Evolutionary conservation across 768 basidiomycete species (phyloP), one percentile per base, ranked within the genome.

Genomic region (Leccinum barrowsii): DNA sequence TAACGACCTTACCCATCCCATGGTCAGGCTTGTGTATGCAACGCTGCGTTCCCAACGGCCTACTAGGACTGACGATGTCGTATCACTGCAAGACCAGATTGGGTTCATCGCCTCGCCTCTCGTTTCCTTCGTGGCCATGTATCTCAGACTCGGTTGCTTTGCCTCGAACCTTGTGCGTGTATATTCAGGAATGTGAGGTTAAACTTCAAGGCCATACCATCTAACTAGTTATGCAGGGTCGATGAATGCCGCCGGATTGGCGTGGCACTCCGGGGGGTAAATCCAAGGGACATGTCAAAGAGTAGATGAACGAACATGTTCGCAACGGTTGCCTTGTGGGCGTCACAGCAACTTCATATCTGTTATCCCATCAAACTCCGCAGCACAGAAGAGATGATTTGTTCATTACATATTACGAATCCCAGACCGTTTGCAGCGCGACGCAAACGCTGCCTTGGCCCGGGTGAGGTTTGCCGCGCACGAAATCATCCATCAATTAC

Each of bases 1-100:
- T 88, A 49, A 64, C 71, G 1, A 85, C 65, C 80, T 83, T 58
- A 82, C 80, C 61, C 82, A 82, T 63, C 76, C 84, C 2, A 80
- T 82, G 59, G 82, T 80, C 58, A n/a, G 62, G 24, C 35, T 4
- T 17, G 12, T 26, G 19, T 46, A 37, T 11, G 6, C 15, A 26
- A 7, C 17, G 2, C 11, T 47, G 24, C 4, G 26, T 24, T 37
- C 44, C 40, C 2, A 34, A 12, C 12, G 30, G 30, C 30, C 10
- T 10, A 24, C 17, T 22, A 30, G 28, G 34, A 26, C 17, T 59
- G 49, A 69, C 21, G 19, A 48, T 34, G 30, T 13, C 19, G 5
- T 52, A n/a, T 49, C 15, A 30, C 42, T 49, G 19, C 30, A 70
- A 66, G 66, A 66, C 46, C 62, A 61, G 35, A 50, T 71, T 48